Evolutionary conservation across 495 filamentous ascomycete genomes (phyloP).

Genomic region (Podospora fimiseda): DNA sequence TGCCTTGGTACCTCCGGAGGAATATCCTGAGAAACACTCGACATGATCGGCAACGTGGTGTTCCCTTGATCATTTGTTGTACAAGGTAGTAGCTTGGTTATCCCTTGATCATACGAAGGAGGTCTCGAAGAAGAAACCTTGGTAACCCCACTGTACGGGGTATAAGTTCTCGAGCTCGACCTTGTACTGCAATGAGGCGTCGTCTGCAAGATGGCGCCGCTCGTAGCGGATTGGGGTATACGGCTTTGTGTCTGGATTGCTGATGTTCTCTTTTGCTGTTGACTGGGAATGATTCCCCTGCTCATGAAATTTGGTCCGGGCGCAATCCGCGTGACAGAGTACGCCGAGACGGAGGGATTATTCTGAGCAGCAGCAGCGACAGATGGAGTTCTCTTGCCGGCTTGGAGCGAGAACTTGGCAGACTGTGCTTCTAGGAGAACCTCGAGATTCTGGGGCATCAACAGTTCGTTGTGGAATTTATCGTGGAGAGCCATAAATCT

Average conservation of each 20-base stretch:
- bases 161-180: neutral
- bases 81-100: neutral
- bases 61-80: too few species aligned
- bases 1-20: neutral
- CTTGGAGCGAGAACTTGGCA: conserved; percentile 8
- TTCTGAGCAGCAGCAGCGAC: conserved; percentile 16
- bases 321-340: conserved; percentile 8
- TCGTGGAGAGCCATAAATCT: conserved; percentile 51
- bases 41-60: neutral
- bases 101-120: neutral
- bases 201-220: conserved; percentile 20
- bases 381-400: conserved; percentile 2
- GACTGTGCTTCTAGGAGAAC: conserved; percentile 22
- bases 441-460: conserved; percentile 23
- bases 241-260: neutral
- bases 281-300: neutral
- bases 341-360: conserved; percentile 17
- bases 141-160: neutral
- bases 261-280: too few species aligned
- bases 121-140: neutral
- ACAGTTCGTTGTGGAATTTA: conserved; percentile 42
- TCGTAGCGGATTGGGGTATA: conserved; percentile 24
- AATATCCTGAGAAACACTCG: neutral
- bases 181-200: neutral
- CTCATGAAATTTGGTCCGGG: neutral